A percentile compares a stretch with the other conserved stretches of the same genome.
phyloP scores from a whole-genome alignment of 257 asterid species.

The Solanum appendiculatum region DNA sequence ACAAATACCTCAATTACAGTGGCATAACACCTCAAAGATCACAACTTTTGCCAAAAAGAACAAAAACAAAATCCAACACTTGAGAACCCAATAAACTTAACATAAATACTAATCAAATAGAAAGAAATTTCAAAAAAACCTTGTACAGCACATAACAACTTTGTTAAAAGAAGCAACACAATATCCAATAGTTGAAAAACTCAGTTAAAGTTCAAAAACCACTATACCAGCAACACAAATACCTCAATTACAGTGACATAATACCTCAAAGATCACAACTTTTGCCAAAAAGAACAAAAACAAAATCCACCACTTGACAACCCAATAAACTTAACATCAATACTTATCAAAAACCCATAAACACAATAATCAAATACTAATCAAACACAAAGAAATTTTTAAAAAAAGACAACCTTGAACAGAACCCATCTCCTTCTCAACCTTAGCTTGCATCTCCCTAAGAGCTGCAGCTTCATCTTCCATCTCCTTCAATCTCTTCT shows the following conservation, averaged over 20 bases:
- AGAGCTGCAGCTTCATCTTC: conserved; percentile 80
- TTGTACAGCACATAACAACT: too few relatives aligned
- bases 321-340: not conserved
- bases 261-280: not conserved
- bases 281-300: not conserved
- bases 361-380: not conserved
- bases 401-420: conserved; percentile 34
- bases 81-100: not conserved
- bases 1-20: not conserved
- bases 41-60: not conserved
- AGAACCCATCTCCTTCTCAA: conserved; percentile 65
- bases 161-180: too few relatives aligned
- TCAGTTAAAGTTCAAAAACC: too few relatives aligned
- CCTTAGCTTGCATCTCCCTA: conserved; percentile 79
- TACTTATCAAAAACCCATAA: not conserved
- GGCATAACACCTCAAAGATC: not conserved
- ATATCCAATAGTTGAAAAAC: too few relatives aligned
- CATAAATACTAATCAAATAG: not conserved
- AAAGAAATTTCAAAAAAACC: conserved; percentile 11
- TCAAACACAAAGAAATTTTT: not conserved
- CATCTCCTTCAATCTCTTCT: conserved; percentile 79
- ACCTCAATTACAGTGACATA: too few relatives aligned
- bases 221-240: too few relatives aligned
- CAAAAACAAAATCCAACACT: not conserved
- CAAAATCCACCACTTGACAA: not conserved